Conservation (phyloP, 805 yeast genomes). For the Lachancea nothofagi region DNA sequence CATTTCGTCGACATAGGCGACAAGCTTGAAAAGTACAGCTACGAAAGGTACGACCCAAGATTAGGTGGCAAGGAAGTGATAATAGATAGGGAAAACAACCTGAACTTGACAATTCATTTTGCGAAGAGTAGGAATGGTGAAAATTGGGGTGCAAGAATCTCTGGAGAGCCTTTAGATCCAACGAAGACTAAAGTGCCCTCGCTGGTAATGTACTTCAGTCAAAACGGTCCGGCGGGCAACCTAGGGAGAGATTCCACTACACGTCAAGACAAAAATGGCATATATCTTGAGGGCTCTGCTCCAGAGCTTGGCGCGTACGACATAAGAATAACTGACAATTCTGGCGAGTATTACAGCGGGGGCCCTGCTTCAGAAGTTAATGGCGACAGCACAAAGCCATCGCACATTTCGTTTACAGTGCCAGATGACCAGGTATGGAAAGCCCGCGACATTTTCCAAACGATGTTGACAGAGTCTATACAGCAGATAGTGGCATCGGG, state of each 20-base stretch:
- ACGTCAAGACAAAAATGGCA: background rate
- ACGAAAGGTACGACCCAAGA: slow-evolving; percentile 86
- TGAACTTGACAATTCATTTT: slow-evolving; percentile 64
- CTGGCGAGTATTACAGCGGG: slow-evolving; percentile 28
- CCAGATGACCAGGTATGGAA: slow-evolving; percentile 74
- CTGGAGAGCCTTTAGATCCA: slow-evolving; percentile 55
- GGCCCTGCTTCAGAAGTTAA: slow-evolving; percentile 35
- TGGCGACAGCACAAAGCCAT: slow-evolving; percentile 54
- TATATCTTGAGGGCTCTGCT: slow-evolving; percentile 44
- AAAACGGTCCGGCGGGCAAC: slow-evolving; percentile 49
- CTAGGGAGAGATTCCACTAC: background rate
- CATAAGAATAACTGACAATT: slow-evolving; percentile 54
- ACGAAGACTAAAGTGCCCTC: slow-evolving; percentile 49
- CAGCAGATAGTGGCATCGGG: slow-evolving; percentile 33
- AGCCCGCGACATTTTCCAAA: slow-evolving; percentile 68
- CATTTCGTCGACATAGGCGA: slow-evolving; percentile 74
- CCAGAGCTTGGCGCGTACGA: slow-evolving; percentile 64
- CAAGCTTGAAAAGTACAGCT: slow-evolving; percentile 66
- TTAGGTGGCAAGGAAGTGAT: slow-evolving; percentile 78
- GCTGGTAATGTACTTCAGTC: slow-evolving; percentile 70
- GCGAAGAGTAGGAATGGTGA: slow-evolving; percentile 65
- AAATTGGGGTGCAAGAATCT: slow-evolving; percentile 76
- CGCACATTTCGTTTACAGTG: slow-evolving; percentile 61
- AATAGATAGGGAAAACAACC: slow-evolving; percentile 56
- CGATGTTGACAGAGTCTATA: slow-evolving; percentile 67